phyloP scores from a whole-genome alignment of 352 stramenopile species.

The Phytophthora citricola region DNA sequence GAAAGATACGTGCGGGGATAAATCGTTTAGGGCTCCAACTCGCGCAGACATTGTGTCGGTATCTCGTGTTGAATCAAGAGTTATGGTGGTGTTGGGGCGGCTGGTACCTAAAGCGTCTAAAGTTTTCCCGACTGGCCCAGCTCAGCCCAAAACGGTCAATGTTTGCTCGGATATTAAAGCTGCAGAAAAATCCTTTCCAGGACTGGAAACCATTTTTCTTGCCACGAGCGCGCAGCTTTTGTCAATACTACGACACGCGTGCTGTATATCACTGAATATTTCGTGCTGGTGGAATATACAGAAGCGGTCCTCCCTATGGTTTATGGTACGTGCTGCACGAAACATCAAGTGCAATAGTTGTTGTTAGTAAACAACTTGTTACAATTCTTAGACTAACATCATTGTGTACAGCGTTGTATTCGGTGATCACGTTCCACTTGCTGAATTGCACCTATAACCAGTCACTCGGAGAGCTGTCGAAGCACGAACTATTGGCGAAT shows the following conservation, averaged over 20 bases:
- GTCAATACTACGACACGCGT: slow-evolving; percentile 35
- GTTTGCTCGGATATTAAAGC: neutral
- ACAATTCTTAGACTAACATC: neutral
- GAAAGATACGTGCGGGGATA: neutral
- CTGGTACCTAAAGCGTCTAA: neutral
- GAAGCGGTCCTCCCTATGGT: slow-evolving; percentile 42
- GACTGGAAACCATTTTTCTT: slow-evolving; percentile 8
- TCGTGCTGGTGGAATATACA: slow-evolving; percentile 47
- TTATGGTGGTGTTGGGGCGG: neutral
- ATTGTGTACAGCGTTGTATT: neutral
- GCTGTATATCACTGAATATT: slow-evolving; percentile 44
- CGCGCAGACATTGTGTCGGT: neutral
- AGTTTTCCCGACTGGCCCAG: neutral
- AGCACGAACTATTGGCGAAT: neutral
- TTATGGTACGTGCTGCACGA: slow-evolving; percentile 26
- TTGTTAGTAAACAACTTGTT: neutral
- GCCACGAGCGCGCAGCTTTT: slow-evolving; percentile 25
- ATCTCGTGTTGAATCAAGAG: neutral
- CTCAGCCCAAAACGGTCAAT: slow-evolving; percentile 3
- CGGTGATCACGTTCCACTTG: neutral
- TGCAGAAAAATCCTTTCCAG: neutral
- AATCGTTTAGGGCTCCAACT: neutral
- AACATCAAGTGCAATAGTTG: neutral
- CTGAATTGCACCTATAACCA: neutral
- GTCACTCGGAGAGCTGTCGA: neutral